Evolutionary conservation across 2,329 filamentous ascomycete species (phyloP).

Genomic region (Pestalotiopsis sp.): DNA sequence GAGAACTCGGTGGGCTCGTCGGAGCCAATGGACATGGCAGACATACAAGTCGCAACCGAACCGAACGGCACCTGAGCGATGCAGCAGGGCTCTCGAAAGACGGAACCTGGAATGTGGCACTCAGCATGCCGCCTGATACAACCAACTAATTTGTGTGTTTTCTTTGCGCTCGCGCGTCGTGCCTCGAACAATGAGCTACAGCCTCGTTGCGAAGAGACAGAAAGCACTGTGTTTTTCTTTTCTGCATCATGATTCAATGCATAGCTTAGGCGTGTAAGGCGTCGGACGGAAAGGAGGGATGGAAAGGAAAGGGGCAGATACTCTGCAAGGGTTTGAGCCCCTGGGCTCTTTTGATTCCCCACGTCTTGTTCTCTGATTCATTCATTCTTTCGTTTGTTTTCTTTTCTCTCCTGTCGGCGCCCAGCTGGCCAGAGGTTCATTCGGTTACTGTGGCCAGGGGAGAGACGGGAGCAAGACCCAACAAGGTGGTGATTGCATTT

Average conservation of each 20-base stretch:
- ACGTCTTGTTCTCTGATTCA: not conserved
- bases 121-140: not conserved
- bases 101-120: not conserved
- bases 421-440: not conserved
- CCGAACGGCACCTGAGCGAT: slow-evolving; percentile 33
- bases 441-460: not conserved
- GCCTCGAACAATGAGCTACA: not conserved
- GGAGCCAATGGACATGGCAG: slow-evolving; percentile 55
- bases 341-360: not conserved
- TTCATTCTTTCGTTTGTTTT: not conserved
- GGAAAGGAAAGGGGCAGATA: not conserved
- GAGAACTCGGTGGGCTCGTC: slow-evolving; percentile 58
- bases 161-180: not conserved
- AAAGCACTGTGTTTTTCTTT: not conserved
- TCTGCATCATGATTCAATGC: slow-evolving; percentile 19
- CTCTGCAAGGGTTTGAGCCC: not conserved
- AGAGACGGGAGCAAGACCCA: not conserved
- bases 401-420: not conserved
- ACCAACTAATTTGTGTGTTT: not conserved
- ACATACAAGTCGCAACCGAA: slow-evolving; percentile 45
- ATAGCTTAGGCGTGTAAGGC: slow-evolving; percentile 27
- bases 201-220: not conserved
- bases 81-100: not conserved
- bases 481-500: not conserved
- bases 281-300: slow-evolving; percentile 13